These are phyloP conservation scores for Aspergillus sparsus DNA, from an alignment of 495 filamentous ascomycete genomes.

Conservation along the genomic window DNA sequence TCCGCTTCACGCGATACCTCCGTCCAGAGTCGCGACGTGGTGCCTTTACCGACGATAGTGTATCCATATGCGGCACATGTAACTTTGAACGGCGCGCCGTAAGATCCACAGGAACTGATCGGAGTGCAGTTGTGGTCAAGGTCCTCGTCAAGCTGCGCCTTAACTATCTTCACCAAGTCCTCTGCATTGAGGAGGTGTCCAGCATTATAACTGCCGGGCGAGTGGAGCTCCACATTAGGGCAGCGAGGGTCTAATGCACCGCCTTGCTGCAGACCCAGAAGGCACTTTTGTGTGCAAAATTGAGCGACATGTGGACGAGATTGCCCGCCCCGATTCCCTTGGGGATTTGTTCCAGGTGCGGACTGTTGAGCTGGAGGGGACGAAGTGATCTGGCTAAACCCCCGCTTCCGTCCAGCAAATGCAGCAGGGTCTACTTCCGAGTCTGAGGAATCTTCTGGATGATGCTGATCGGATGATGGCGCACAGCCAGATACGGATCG, in stretches of 20 bases:
- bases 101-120: slow-evolving; percentile 25
- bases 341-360: not conserved
- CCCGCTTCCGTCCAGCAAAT: slow-evolving; percentile 24
- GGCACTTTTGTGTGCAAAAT: slow-evolving; percentile 45
- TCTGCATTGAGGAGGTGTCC: slow-evolving; percentile 17
- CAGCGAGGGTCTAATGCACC: slow-evolving; percentile 34
- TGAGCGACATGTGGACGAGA: slow-evolving; percentile 7
- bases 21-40: slow-evolving; percentile 30
- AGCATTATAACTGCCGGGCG: not conserved
- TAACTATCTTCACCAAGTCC: slow-evolving; percentile 20
- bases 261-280: slow-evolving; percentile 38
- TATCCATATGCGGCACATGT: slow-evolving; percentile 44
- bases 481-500: slow-evolving; percentile 26
- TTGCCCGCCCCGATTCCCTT: slow-evolving; percentile 5
- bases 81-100: slow-evolving; percentile 42
- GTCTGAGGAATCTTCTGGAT: slow-evolving; percentile 10
- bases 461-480: slow-evolving; percentile 8
- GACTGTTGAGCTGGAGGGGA: slow-evolving; percentile 15
- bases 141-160: slow-evolving; percentile 32
- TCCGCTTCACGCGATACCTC: slow-evolving; percentile 42
- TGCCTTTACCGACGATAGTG: slow-evolving; percentile 51
- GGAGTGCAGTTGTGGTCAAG: slow-evolving; percentile 31
- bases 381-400: slow-evolving; percentile 26
- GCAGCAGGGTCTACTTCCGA: slow-evolving; percentile 22
- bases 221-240: slow-evolving; percentile 38